phyloP scores from a whole-genome alignment of 2,329 filamentous ascomycete genomes.

The Phyllosticta capitalensis region DNA sequence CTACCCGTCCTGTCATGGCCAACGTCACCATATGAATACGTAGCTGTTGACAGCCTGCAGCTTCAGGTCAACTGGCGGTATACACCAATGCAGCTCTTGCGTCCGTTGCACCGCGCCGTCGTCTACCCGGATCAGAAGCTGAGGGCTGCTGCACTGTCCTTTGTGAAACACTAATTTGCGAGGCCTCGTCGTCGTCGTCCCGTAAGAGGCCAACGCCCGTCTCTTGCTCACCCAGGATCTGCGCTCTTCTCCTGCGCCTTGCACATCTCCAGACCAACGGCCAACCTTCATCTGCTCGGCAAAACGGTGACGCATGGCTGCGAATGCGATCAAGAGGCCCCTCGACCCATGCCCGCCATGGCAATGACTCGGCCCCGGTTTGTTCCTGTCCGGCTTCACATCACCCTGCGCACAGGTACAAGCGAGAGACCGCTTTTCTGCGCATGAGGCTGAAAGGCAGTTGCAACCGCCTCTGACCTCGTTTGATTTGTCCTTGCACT shows the following conservation, averaged over 20 bases:
- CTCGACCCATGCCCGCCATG: not conserved
- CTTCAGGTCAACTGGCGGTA: not conserved
- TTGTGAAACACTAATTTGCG: not conserved
- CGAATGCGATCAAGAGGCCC: not conserved
- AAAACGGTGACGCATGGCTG: not conserved
- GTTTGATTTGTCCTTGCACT: not conserved
- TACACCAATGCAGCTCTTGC: not conserved
- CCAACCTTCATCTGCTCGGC: not conserved
- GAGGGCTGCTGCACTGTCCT: not conserved
- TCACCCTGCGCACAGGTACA: not conserved
- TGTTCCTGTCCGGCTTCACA: not conserved
- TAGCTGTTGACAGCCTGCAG: not conserved
- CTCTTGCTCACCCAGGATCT: not conserved
- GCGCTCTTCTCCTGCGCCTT: not conserved
- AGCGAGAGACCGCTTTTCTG: not conserved
- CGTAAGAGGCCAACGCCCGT: not conserved
- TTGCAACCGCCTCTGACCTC: not conserved
- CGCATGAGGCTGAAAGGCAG: not conserved
- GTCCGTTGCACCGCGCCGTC: not conserved
- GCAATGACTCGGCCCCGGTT: not conserved
- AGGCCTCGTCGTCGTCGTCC: not conserved
- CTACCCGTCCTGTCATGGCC: no score
- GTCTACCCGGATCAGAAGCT: not conserved
- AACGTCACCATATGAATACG: not conserved
- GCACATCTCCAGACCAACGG: not conserved